These are phyloP conservation scores for Orbilia oligospora DNA, from an alignment of 2,329 filamentous ascomycete species.

Conservation along the genomic window DNA sequence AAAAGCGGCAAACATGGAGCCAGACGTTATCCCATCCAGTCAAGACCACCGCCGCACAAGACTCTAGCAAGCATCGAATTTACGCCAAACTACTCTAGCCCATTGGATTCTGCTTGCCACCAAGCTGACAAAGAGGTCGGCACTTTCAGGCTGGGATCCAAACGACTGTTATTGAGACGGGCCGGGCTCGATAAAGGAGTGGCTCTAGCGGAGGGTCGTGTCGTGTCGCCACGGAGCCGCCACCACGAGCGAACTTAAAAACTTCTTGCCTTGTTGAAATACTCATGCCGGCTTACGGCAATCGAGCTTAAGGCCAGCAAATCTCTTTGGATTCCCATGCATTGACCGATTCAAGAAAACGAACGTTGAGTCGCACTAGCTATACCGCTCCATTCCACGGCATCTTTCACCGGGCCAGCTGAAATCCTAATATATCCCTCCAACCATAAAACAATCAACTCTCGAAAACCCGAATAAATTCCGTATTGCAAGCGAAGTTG, in stretches of 20 bases:
- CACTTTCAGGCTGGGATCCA: constrained; percentile 2
- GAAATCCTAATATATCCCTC: constrained; percentile 17
- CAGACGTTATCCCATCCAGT: constrained; percentile 17
- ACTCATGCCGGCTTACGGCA: constrained; percentile 28
- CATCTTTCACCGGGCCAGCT: constrained; percentile 8
- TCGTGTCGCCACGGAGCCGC: constrained; percentile 45
- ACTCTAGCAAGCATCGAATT: constrained; percentile 10
- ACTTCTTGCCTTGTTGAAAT: constrained; percentile 12
- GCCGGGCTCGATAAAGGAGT: constrained; percentile 14
- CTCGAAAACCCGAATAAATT: neutral
- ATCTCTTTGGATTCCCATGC: constrained; percentile 7
- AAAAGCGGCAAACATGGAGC: constrained; percentile 29
- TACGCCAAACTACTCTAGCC: constrained; percentile 18
- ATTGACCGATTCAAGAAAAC: constrained; percentile 18
- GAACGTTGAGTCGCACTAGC: constrained; percentile 3
- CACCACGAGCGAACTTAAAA: constrained; percentile 39
- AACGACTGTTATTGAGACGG: constrained; percentile 21
- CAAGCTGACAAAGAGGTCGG: constrained; percentile 24
- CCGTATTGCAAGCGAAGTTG: neutral
- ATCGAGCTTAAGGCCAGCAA: constrained; percentile 27
- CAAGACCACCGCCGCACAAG: constrained; percentile 26
- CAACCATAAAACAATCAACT: constrained; percentile 3
- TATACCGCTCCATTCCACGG: constrained; percentile 14
- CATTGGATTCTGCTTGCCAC: constrained; percentile 39
- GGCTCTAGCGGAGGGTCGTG: constrained; percentile 18